Conservation (phyloP, 345 rosid species). For the Heritiera fomes region DNA sequence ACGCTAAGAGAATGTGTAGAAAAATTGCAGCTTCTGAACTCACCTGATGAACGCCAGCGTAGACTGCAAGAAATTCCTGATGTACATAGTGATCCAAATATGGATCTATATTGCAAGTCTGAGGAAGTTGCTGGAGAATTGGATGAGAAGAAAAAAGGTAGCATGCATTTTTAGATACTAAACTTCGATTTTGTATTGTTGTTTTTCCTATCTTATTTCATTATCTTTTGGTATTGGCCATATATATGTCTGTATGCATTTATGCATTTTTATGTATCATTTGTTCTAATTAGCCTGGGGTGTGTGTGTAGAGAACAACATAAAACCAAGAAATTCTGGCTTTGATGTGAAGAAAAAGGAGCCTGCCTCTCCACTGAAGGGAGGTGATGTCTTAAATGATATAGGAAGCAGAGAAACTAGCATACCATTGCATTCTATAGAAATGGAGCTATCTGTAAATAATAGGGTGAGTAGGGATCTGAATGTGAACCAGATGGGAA, state of each 20-base stretch:
- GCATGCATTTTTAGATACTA: conserved; percentile 1
- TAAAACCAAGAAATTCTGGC: conserved; percentile 33
- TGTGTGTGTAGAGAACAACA: conserved; percentile 41
- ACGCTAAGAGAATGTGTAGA: conserved; percentile 83
- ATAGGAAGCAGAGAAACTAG: conserved; percentile 40
- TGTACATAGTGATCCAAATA: conserved; percentile 63
- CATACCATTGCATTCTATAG: conserved; percentile 37
- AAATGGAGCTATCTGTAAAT: conserved; percentile 39
- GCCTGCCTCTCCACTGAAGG: conserved; percentile 27
- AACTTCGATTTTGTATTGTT: background rate
- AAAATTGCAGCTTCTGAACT: conserved; percentile 72
- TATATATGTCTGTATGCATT: background rate
- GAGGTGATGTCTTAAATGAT: conserved; percentile 37
- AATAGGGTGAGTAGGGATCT: conserved; percentile 31
- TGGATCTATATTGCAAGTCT: conserved; percentile 52
- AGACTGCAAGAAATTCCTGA: conserved; percentile 62
- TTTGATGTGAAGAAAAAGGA: conserved; percentile 33
- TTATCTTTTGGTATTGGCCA: background rate
- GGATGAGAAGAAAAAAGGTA: conserved; percentile 57
- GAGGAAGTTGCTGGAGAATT: conserved; percentile 47
- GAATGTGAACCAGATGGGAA: conserved; percentile 22
- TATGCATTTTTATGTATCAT: background rate
- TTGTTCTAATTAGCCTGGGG: conserved; percentile 16
- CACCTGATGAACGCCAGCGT: conserved; percentile 69
- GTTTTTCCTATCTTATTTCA: background rate